phyloP scores from a whole-genome alignment of 2,329 filamentous ascomycete species.

The Amauroascus niger region DNA sequence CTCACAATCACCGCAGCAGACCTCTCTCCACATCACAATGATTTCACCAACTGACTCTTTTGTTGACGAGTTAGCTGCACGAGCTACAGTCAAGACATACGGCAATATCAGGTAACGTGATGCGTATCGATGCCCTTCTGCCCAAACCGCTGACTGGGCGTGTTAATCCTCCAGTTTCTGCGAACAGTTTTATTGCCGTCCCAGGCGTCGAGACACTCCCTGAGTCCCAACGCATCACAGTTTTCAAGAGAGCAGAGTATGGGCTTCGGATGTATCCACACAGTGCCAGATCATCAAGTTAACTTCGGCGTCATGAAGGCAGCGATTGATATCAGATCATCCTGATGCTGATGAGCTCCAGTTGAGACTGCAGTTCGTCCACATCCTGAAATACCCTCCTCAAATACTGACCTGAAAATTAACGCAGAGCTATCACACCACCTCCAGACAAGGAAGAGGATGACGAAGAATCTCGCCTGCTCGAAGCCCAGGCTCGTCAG shows the following conservation, averaged over 20 bases:
- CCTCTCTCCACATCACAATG: neutral
- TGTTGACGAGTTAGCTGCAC: neutral
- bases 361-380: neutral
- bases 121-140: neutral
- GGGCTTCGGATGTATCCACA: neutral
- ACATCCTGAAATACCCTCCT: neutral
- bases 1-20: neutral
- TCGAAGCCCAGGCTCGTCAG: neutral
- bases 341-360: neutral
- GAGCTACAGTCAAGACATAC: neutral
- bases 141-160: neutral
- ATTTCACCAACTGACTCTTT: neutral
- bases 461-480: neutral
- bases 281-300: neutral
- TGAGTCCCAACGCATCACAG: neutral
- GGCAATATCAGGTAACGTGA: neutral
- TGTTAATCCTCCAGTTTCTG: neutral
- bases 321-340: neutral
- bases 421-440: neutral
- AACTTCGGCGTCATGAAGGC: neutral
- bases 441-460: neutral
- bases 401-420: neutral
- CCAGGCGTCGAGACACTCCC: neutral
- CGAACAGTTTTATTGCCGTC: neutral
- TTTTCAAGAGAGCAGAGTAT: neutral